Base-by-base conservation (phyloP, 305 asterid genomes). In the Fraxinus ornus region DNA sequence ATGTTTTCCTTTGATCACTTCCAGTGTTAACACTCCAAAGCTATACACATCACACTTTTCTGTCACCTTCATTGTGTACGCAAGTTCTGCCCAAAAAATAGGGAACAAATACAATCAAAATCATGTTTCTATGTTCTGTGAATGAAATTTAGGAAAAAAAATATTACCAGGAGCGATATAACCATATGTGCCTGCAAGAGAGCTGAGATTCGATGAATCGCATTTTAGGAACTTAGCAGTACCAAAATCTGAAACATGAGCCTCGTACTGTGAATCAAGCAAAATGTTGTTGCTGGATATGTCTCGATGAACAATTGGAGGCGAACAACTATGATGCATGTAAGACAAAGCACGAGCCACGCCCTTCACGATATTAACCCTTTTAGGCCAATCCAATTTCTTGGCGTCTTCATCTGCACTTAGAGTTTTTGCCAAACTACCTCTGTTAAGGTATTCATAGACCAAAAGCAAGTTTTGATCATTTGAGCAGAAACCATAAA, bases 1-100 rank as follows among this genome's bases (percentile, higher is more conserved):
- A 78, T 85, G 83, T 35, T 82, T 70, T 1, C 86, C 86, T 17
- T 36, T 79, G 60, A 85, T 37, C 1, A 85, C 57, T 74, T 85
- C 88, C 73, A 82, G 2, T 26, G 77, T 32, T 33, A 82, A 4
- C 12, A 85, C 85, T 35, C 85, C 88, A 19, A 62, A 62, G 7
- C 72, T 22, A 62, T 62, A 62, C 2, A 62, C 72, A 24, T 62
- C 72, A 24, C 72, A 62, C 32, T 62, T 62, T 21, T 62, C 72
- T 0, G 17, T 62, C 33, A 62, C 72, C 7, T 24, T 21, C 78
- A 75, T 37, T 13, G 79, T 82, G 37, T 64, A 81, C 6, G 85
- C 87, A 39, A 85, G 78, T 72, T 85, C 87, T 85, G 78, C 72
- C 71, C 55, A 47, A 47, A 47, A 12, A 47, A 47, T 0, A 12